Evolutionary conservation across 2,329 filamentous ascomycete species (phyloP).

Genomic region (Mariannaea elegans): DNA sequence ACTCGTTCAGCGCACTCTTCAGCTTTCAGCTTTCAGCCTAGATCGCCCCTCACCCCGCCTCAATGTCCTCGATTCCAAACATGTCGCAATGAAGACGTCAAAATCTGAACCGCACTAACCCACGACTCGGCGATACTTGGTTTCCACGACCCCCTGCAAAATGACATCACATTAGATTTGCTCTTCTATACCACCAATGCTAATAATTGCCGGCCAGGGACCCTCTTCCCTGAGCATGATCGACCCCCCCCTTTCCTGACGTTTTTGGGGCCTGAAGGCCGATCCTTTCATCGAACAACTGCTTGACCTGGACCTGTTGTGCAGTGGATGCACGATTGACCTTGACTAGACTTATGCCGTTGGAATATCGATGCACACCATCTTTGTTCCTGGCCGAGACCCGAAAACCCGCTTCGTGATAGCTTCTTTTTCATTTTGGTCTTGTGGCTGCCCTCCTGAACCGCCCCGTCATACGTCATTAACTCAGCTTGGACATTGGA

Average conservation of each 20-base stretch:
- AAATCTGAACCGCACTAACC: not conserved
- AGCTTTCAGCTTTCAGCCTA: no score
- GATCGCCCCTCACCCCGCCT: no score
- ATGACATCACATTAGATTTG: conserved; percentile 13
- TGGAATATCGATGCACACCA: not conserved
- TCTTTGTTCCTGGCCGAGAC: not conserved
- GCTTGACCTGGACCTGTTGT: no score
- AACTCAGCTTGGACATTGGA: not conserved
- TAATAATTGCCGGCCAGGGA: not conserved
- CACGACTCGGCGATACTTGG: not conserved
- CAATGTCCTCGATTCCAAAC: no score
- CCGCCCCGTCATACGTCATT: conserved; percentile 39
- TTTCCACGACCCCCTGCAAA: not conserved
- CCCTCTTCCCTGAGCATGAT: no score
- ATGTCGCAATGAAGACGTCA: not conserved
- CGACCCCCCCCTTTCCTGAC: not conserved
- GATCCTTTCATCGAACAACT: no score
- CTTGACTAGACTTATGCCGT: not conserved
- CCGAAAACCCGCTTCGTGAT: not conserved
- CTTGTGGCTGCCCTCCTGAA: not conserved
- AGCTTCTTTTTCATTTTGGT: not conserved
- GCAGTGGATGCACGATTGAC: no score
- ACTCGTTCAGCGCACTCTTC: no score
- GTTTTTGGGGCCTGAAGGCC: no score
- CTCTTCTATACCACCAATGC: not conserved